A percentile compares a stretch with the other conserved stretches of the same genome.
Evolutionary conservation across 345 rosid genomes (phyloP).

Genomic region (Salix viminalis): DNA sequence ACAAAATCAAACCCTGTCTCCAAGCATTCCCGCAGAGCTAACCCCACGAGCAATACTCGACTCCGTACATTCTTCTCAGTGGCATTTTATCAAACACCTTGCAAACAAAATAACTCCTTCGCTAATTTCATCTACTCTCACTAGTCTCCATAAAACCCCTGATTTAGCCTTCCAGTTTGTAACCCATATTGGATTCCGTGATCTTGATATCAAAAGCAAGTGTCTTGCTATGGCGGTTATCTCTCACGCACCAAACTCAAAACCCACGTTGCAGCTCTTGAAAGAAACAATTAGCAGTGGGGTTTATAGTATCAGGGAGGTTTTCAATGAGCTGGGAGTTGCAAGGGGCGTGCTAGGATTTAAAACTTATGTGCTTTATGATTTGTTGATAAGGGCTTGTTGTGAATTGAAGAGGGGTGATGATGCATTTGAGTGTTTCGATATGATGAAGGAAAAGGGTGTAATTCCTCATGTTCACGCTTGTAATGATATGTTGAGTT

Average conservation of each 20-base stretch:
- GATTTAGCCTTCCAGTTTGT: constrained; percentile 51
- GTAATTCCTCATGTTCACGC: constrained; percentile 63
- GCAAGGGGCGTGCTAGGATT: constrained; percentile 41
- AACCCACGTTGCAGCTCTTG: constrained; percentile 49
- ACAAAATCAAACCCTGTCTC: neutral
- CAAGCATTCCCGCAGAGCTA: constrained; percentile 3
- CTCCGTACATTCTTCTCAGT: constrained; percentile 50
- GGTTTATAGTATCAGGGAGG: constrained; percentile 22
- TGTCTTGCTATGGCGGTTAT: constrained; percentile 58
- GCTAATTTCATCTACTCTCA: constrained; percentile 42
- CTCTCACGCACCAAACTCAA: constrained; percentile 55
- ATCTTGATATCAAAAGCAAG: constrained; percentile 48
- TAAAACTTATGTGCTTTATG: constrained; percentile 50
- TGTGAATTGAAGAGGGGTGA: constrained; percentile 61
- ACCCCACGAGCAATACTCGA: constrained; percentile 12
- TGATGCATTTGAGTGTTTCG: constrained; percentile 61
- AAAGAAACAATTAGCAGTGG: constrained; percentile 32
- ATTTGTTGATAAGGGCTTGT: constrained; percentile 54
- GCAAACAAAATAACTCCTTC: constrained; percentile 39
- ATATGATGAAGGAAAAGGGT: constrained; percentile 61
- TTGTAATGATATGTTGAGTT: constrained; percentile 61
- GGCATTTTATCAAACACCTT: constrained; percentile 73
- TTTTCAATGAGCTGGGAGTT: constrained; percentile 48
- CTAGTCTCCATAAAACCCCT: constrained; percentile 48
- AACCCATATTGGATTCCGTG: constrained; percentile 31